These are phyloP conservation scores for Kwoniella sp. DNA, from an alignment of 768 basidiomycete species.

Conservation along the genomic window DNA sequence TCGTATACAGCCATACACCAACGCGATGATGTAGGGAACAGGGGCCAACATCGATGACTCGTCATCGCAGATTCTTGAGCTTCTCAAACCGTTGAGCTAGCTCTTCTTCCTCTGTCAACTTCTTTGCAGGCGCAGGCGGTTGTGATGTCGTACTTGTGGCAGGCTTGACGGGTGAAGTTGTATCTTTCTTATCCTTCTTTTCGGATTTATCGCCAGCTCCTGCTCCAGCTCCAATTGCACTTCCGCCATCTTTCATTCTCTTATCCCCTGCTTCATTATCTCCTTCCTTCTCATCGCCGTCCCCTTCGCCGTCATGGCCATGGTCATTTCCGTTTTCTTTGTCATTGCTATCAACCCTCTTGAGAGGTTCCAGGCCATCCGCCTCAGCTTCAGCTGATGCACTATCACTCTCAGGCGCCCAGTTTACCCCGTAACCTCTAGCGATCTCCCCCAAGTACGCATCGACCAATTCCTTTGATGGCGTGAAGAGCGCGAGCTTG, in stretches of 20 bases:
- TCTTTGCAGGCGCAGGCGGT: constrained; percentile 28
- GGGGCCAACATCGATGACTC: no score
- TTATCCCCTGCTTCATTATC: background rate
- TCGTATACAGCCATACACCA: no score
- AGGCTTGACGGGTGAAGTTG: constrained; percentile 27
- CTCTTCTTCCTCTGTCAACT: constrained; percentile 58
- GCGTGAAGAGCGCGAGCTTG: constrained; percentile 72
- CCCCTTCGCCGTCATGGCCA: constrained; percentile 35
- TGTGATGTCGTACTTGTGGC: no score
- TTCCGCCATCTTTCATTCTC: constrained; percentile 22
- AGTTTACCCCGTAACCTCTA: constrained; percentile 76
- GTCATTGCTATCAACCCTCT: constrained; percentile 50
- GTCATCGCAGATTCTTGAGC: constrained; percentile 72
- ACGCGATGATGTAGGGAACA: no score
- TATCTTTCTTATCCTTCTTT: constrained; percentile 8
- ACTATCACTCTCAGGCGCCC: constrained; percentile 59
- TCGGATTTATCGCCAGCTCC: background rate
- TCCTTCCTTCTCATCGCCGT: background rate
- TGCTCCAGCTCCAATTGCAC: background rate
- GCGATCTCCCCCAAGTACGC: constrained; percentile 88
- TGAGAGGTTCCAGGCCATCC: constrained; percentile 15
- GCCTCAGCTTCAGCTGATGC: constrained; percentile 41
- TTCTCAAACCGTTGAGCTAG: constrained; percentile 79
- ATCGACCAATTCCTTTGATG: constrained; percentile 74
- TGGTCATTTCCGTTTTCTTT: constrained; percentile 24